Conservation (phyloP, 1,139 yeast genomes). For the Fermentozyma sake region DNA sequence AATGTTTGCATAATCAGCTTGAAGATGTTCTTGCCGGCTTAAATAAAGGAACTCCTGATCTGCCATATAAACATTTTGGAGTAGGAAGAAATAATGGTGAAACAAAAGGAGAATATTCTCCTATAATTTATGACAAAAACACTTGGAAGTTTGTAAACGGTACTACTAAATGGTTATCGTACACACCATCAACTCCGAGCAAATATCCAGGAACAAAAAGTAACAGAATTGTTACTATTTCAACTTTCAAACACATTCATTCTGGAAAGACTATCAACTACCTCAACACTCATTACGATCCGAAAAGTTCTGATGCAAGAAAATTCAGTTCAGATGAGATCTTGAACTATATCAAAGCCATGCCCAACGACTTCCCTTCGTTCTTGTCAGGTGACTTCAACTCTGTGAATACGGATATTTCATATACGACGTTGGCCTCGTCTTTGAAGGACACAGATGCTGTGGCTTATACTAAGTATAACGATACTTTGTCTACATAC, state of each 20-base stretch:
- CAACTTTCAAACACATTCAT: slow-evolving; percentile 22
- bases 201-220: slow-evolving; percentile 42
- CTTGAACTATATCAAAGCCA: slow-evolving; percentile 24
- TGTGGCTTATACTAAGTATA: slow-evolving; percentile 19
- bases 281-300: slow-evolving; percentile 44
- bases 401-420: slow-evolving; percentile 25
- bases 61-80: slow-evolving; percentile 38
- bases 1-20: slow-evolving; percentile 26
- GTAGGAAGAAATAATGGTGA: slow-evolving; percentile 49
- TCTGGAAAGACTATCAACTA: slow-evolving; percentile 25
- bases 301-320: slow-evolving; percentile 37
- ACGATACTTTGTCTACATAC: slow-evolving; percentile 28
- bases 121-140: slow-evolving; percentile 32
- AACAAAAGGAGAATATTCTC: slow-evolving; percentile 41
- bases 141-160: slow-evolving; percentile 27
- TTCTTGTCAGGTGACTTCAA: slow-evolving; percentile 40
- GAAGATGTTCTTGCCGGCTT: slow-evolving; percentile 21
- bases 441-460: slow-evolving; percentile 16
- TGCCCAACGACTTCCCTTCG: slow-evolving; percentile 24
- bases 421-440: slow-evolving; percentile 25
- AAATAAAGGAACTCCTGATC: slow-evolving; percentile 3
- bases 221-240: slow-evolving; percentile 39
- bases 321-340: slow-evolving; percentile 25
- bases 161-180: slow-evolving; percentile 43
- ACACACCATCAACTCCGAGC: slow-evolving; percentile 37